Conservation (phyloP, 306 rosid genomes). For the Malus domestica region ASM211411v1 NC_041803.1:25182001-25182500, state of each 20-base stretch:
- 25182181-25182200: slow-evolving; percentile 84
- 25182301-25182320: slow-evolving; percentile 68
- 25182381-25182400: neutral
- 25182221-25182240: slow-evolving; percentile 90
- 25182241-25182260: slow-evolving; percentile 98
- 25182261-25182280: slow-evolving; percentile 98
- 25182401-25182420: slow-evolving; percentile 10
- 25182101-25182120: neutral
- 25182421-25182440: slow-evolving; percentile 78
- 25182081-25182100: neutral
- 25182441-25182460: slow-evolving; percentile 86
- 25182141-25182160: neutral
- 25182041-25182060: neutral
- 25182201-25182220: slow-evolving; percentile 94
- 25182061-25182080: neutral
- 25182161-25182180: neutral
- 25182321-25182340: neutral
- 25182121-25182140: neutral
- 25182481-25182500: slow-evolving; percentile 95
- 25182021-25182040: neutral
- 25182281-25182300: slow-evolving; percentile 98
- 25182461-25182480: slow-evolving; percentile 94
- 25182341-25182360: neutral
- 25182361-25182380: too few species aligned
- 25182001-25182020: neutral